Base-by-base conservation (phyloP, 2,329 filamentous ascomycete genomes). In the Amauroascus niger region DNA sequence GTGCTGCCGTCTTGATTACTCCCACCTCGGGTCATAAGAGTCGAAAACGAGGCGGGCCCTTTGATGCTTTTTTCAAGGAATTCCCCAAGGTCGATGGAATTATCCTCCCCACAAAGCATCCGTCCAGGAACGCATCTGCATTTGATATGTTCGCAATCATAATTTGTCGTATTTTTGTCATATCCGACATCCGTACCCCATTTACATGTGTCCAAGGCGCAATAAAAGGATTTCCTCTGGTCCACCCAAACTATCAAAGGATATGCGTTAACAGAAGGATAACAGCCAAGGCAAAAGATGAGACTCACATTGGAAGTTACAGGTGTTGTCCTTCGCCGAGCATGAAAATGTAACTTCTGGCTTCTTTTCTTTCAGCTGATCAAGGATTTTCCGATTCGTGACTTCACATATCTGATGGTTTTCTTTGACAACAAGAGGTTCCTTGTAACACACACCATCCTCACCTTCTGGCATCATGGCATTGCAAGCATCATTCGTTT, bases 401-500 rank as follows among this genome's bases (percentile, higher is more conserved):
- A 98, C 93, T 69, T 94, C 88, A 72, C 93, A 98, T 74, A 95
- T 93, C 72, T 98, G 94, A 72, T 89, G 91, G 74, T 97, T 98
- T 71, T 94, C 83, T 63, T 93, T 89, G 58, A 97, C 84, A 9
- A 94, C 84, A 61, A 95, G 82, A 44, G 91, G 91, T 61, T 91
- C 84, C 64, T 87, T 85, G 68, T 96, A 97, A 73, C 93, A 98
- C 9, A 95, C 83, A 30, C 89, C 93, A 44, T 84, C 88, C 57
- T 88, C 80, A 2, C 80, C 80, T 13, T 84, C 82, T 3, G 88
- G 87, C 83, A 95, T 95, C 70, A 98, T 75, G 32, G 87, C 83
- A 67, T 93, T 82, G 65, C 93, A 98, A 14, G 87, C 90, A 61
- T 85, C 76, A 67, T 97, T 79, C 3, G 83, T 82, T 57, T 85